Evolutionary conservation across 1,284 basidiomycete species (phyloP), one percentile per base, ranked within the genome.

Genomic region (Ceratobasidium sp.): DNA sequence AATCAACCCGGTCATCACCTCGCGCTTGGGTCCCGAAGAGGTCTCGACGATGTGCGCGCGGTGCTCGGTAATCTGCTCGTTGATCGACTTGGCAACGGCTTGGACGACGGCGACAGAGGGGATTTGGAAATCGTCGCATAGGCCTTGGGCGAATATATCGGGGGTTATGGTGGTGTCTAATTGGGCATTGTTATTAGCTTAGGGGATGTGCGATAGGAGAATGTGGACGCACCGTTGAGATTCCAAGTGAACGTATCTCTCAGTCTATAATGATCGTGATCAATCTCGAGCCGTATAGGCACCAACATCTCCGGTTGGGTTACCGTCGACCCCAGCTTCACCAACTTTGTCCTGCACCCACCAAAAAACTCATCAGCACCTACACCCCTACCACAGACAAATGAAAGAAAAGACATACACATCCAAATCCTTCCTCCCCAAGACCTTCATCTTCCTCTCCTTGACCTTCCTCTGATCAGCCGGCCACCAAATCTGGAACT

Each of bases 201-300:
- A 44, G 38, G 62, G 55, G 43, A 73, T 59, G 16, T 21, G 14
- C 41, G 59, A 46, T 43, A 73, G 54, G 44, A 58, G 35, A 47
- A 16, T 18, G 1, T 9, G 1, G 14, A 82, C 87, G 66, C 74
- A 95, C 95, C 95, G 77, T 93, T 91, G 66, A 96, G 83, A 79
- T 99, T 98, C 97, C 97, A 99, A 43, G 97, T 89, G 81, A 99
- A 98, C 0, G 97, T 96, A 80, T 99, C 97, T 46, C 95, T 89
- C 85, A 98, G 89, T 81, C 92, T 94, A 80, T 93, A 91, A 79
- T 94, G 92, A 63, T 87, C 87, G 70, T 97, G 91, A 77, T 99
- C 98, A 78, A 98, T 90, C 81, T 99, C 98, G 63, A 99, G 84
- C 23, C 97, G 89, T 64, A 99, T 93, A 1, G 97, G 97, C 6